phyloP scores from a whole-genome alignment of 768 basidiomycete species.

The Kondoa subrosea region DNA sequence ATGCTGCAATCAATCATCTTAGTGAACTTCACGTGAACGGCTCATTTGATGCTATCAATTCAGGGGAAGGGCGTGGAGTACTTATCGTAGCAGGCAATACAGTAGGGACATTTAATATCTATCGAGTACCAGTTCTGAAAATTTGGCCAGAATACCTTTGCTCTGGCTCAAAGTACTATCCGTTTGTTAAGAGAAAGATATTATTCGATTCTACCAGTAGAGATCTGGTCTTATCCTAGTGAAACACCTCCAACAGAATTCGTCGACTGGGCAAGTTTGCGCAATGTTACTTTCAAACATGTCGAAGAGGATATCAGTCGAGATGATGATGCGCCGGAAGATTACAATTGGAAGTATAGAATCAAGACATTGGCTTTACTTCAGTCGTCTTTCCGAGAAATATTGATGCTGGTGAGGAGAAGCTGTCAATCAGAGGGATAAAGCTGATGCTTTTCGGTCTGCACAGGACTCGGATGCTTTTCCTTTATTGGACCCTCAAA shows the following conservation, averaged over 20 bases:
- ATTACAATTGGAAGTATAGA: background rate
- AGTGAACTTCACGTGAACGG: background rate
- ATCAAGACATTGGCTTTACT: background rate
- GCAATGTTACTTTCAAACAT: background rate
- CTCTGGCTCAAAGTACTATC: background rate
- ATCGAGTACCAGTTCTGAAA: too few relatives aligned
- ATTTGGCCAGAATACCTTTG: background rate
- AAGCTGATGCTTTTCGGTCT: too few relatives aligned
- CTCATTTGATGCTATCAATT: background rate
- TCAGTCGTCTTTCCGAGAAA: background rate
- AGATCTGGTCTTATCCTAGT: background rate
- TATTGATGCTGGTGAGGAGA: background rate
- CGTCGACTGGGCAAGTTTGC: background rate
- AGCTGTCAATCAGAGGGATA: background rate
- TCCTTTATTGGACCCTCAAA: background rate
- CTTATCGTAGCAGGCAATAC: background rate
- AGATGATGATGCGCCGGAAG: background rate
- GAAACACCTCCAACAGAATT: background rate
- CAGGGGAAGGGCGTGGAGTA: background rate
- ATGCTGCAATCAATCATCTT: background rate
- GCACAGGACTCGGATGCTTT: background rate
- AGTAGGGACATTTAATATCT: too few relatives aligned
- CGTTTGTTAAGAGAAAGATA: background rate
- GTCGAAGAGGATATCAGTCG: background rate
- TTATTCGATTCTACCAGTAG: background rate